A percentile compares a stretch with the other conserved stretches of the same genome.
Conservation (phyloP, 1,284 basidiomycete species). For the Sanghuangporus weigelae region DNA sequence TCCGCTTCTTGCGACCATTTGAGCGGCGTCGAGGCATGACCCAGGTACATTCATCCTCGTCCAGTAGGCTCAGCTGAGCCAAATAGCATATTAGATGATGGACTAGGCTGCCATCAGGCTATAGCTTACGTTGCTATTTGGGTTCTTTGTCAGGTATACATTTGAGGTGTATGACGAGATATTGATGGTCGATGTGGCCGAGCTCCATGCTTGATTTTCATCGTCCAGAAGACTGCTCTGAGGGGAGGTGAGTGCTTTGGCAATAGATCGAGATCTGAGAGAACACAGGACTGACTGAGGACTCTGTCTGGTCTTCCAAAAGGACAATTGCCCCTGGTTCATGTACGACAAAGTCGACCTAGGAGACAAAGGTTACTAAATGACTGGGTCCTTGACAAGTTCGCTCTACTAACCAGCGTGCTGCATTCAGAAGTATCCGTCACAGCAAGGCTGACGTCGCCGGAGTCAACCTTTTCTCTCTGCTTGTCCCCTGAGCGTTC, state of each 20-base stretch:
- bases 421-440: constrained; percentile 29
- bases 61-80: constrained; percentile 17
- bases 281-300: neutral
- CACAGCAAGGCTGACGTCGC: constrained; percentile 17
- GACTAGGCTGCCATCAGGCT: neutral
- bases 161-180: neutral
- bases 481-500: constrained; percentile 15
- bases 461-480: constrained; percentile 21
- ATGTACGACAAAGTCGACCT: constrained; percentile 26
- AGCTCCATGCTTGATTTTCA: constrained; percentile 8
- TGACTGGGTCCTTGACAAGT: neutral
- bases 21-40: constrained; percentile 10
- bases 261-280: neutral
- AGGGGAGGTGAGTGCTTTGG: neutral
- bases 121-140: constrained; percentile 1
- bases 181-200: neutral
- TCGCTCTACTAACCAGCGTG: constrained; percentile 25
- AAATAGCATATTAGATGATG: neutral
- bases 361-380: neutral
- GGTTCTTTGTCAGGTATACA: neutral
- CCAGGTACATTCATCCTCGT: constrained; percentile 26
- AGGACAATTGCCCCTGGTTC: neutral
- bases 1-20: neutral
- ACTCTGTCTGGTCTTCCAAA: neutral
- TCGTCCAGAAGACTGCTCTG: neutral